Evolutionary conservation across 441 rosid species (phyloP).

Genomic region (Iberis amara): DNA sequence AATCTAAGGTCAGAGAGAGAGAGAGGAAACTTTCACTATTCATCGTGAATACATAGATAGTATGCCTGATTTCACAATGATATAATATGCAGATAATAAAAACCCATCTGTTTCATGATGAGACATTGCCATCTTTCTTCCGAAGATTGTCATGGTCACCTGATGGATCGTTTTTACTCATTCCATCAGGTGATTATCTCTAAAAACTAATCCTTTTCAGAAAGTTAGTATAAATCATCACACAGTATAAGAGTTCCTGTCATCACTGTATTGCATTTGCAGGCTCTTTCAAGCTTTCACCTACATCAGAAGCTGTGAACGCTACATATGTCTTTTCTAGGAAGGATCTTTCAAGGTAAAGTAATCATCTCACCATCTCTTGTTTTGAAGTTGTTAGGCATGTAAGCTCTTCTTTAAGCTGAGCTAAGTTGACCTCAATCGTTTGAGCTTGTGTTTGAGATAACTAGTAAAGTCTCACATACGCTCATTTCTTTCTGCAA

Average conservation of each 20-base stretch:
- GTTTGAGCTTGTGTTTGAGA: slow-evolving; percentile 2
- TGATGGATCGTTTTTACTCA: slow-evolving; percentile 90
- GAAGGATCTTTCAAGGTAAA: slow-evolving; percentile 83
- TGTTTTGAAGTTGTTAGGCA: slow-evolving; percentile 17
- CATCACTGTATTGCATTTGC: slow-evolving; percentile 25
- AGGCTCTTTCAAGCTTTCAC: slow-evolving; percentile 67
- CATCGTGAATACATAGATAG: not conserved
- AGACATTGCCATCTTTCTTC: slow-evolving; percentile 89
- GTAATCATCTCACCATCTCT: slow-evolving; percentile 13
- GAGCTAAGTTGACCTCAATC: not conserved
- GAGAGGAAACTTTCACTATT: slow-evolving; percentile 16
- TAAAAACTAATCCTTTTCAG: not conserved
- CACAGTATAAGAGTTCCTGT: not conserved
- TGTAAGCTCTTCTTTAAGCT: slow-evolving; percentile 7
- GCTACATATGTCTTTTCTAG: slow-evolving; percentile 78
- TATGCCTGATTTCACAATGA: slow-evolving; percentile 3
- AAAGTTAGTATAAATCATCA: slow-evolving; percentile 3
- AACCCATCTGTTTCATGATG: slow-evolving; percentile 84
- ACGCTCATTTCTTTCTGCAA: slow-evolving; percentile 8
- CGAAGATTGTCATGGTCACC: slow-evolving; percentile 97
- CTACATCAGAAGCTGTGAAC: slow-evolving; percentile 59
- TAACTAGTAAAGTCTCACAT: not conserved
- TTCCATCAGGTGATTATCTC: slow-evolving; percentile 61
- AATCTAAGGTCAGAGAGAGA: slow-evolving; percentile 48
- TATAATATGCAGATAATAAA: slow-evolving; percentile 46